These are phyloP conservation scores for Lentinula sp. DNA, from an alignment of 768 basidiomycete genomes.

Conservation along the genomic window DNA sequence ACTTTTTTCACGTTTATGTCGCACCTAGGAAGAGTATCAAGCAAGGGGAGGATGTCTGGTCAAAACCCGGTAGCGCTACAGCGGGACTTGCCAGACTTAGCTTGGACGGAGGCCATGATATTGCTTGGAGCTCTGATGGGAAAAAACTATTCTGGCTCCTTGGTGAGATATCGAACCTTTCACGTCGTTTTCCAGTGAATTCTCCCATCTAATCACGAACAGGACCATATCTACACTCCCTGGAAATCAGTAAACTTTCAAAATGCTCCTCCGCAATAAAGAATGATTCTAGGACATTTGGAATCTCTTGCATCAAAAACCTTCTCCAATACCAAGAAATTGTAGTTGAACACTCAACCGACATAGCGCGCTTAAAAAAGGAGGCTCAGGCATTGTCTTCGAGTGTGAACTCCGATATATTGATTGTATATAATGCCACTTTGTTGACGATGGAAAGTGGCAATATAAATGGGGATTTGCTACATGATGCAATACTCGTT, in stretches of 20 bases:
- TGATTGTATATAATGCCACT: slow-evolving; percentile 65
- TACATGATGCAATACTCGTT: slow-evolving; percentile 46
- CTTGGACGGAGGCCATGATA: slow-evolving; percentile 68
- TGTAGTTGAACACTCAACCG: slow-evolving; percentile 53
- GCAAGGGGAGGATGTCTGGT: slow-evolving; percentile 49
- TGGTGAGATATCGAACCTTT: slow-evolving; percentile 29
- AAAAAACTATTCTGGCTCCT: slow-evolving; percentile 69
- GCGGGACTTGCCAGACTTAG: slow-evolving; percentile 56
- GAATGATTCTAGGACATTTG: slow-evolving; percentile 48
- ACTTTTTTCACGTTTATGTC: slow-evolving; percentile 64
- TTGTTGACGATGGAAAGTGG: slow-evolving; percentile 65
- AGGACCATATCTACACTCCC: slow-evolving; percentile 62
- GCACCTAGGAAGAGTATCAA: slow-evolving; percentile 35
- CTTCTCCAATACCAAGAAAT: slow-evolving; percentile 56
- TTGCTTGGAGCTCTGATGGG: slow-evolving; percentile 60
- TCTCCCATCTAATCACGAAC: not conserved
- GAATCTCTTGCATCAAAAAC: slow-evolving; percentile 53
- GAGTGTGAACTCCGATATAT: slow-evolving; percentile 30
- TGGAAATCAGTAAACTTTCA: slow-evolving; percentile 48
- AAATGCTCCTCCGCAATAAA: slow-evolving; percentile 43
- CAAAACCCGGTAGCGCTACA: slow-evolving; percentile 64
- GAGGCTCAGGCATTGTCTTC: slow-evolving; percentile 29
- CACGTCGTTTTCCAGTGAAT: not conserved
- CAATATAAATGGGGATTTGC: slow-evolving; percentile 39
- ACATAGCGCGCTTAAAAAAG: slow-evolving; percentile 50